Evolutionary conservation across 495 filamentous ascomycete genomes (phyloP), one percentile per base, ranked within the genome.

Genomic region (Copromyces sp.): DNA sequence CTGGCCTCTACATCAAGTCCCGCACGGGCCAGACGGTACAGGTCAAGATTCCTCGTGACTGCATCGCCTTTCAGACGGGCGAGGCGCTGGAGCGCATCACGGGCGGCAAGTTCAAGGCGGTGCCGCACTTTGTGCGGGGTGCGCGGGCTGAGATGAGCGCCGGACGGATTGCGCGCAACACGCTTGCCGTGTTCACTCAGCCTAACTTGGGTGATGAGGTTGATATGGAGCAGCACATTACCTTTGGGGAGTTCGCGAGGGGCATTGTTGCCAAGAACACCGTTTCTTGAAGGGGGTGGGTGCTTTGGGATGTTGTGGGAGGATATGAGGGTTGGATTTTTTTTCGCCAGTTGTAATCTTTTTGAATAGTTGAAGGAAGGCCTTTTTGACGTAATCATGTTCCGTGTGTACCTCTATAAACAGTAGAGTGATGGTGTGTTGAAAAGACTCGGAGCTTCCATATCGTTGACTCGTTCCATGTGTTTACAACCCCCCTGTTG

Each of bases 161-260:
- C 20, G 83, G 81, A 35, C 82, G 83, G 61, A 87, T 97, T 73
- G 94, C 94, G 59, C 85, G 95, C 74, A 98, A 98, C 84, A 99
- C 95, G 69, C 83, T 99, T 72, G 95, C 95, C 6, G 94, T 99
- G 39, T 99, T 99, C 80, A 99, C 95, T 68, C 95, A 99, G 85
- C 95, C 95, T 47, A 97, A 97, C 84, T 80, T 99, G 68, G 90
- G 88, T 70, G 95, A 97, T 76, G 88, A 91, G 83, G 93, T 99
- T 17, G 92, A 93, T 80, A 83, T 84, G 69, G 86, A 90, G 77
- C 83, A 86, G 74, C 90, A 91, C 35, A 86, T 90, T 68, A 90
- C 84, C 53, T 98, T 98, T 86, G 95, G 91, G 39, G 89, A 92
- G 77, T 97, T 98, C 87, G 94, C 94, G 24, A 90, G 88, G 81